A percentile compares a stretch with the other conserved stretches of the same genome.
Conservation (phyloP, 2,329 filamentous ascomycete genomes). For the Plenodomus biglobosus region DNA sequence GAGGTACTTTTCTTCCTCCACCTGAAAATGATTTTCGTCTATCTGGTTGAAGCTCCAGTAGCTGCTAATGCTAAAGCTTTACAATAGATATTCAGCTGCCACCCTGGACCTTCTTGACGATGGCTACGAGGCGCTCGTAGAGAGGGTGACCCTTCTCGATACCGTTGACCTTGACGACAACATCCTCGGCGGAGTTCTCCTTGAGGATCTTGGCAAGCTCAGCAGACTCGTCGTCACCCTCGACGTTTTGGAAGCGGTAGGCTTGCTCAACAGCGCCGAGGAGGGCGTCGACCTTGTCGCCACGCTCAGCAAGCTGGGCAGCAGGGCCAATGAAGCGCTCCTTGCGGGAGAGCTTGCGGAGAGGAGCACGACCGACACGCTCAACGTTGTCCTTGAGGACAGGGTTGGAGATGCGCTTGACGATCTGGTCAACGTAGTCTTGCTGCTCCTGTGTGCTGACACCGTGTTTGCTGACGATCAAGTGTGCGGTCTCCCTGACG, state of each 20-base stretch:
- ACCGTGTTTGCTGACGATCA: constrained; percentile 85
- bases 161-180: constrained; percentile 79
- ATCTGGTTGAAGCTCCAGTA: background rate
- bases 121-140: constrained; percentile 70
- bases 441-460: constrained; percentile 75
- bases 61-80: constrained; percentile 13
- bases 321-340: constrained; percentile 96
- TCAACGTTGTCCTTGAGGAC: constrained; percentile 90
- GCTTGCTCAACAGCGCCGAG: constrained; percentile 86
- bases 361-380: constrained; percentile 89
- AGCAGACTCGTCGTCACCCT: constrained; percentile 84
- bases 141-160: constrained; percentile 76
- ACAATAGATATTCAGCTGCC: constrained; percentile 20
- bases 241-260: constrained; percentile 92
- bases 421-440: constrained; percentile 88
- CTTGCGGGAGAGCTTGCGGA: constrained; percentile 91
- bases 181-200: constrained; percentile 69
- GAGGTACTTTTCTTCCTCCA: constrained; percentile 10
- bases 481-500: constrained; percentile 78
- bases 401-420: constrained; percentile 90
- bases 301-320: constrained; percentile 81
- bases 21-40: constrained; percentile 5
- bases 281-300: constrained; percentile 70
- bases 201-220: constrained; percentile 86
- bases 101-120: constrained; percentile 79